A percentile compares a stretch with the other conserved stretches of the same genome.
phyloP scores from a whole-genome alignment of 2,329 filamentous ascomycete genomes.

The Capronia americana region DNA sequence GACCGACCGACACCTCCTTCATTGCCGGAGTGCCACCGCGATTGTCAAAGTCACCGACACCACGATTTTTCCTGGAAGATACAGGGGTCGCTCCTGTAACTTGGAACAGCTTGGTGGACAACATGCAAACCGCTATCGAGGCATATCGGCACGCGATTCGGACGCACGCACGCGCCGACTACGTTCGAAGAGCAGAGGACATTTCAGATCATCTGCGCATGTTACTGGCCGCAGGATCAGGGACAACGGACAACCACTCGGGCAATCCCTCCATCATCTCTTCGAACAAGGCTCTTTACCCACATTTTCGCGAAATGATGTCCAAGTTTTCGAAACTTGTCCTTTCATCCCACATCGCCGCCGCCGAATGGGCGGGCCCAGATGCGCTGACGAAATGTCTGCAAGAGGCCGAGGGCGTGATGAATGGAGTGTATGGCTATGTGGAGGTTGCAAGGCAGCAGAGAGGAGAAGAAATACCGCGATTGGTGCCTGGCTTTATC shows the following conservation, averaged over 20 bases:
- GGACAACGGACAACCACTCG: slow-evolving; percentile 97
- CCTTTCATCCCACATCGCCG: slow-evolving; percentile 95
- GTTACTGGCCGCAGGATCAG: slow-evolving; percentile 91
- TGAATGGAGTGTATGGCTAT: slow-evolving; percentile 93
- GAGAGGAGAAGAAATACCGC: slow-evolving; percentile 87
- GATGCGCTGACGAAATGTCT: slow-evolving; percentile 95
- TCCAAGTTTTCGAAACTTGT: slow-evolving; percentile 99
- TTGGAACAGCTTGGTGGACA: slow-evolving; percentile 87
- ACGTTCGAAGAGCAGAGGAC: slow-evolving; percentile 92
- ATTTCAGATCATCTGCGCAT: slow-evolving; percentile 95
- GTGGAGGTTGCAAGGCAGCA: slow-evolving; percentile 95
- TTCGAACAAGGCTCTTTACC: slow-evolving; percentile 94
- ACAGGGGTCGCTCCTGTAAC: slow-evolving; percentile 79
- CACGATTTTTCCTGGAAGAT: slow-evolving; percentile 89
- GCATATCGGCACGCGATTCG: slow-evolving; percentile 89
- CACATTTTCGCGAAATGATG: slow-evolving; percentile 99
- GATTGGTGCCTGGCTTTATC: slow-evolving; percentile 92
- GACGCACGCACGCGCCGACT: slow-evolving; percentile 82
- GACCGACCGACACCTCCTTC: slow-evolving; percentile 62
- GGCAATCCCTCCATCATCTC: slow-evolving; percentile 99
- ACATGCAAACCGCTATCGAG: slow-evolving; percentile 91
- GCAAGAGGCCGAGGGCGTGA: slow-evolving; percentile 94
- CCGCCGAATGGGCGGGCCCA: slow-evolving; percentile 91
- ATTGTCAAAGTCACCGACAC: slow-evolving; percentile 61
- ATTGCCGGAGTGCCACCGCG: slow-evolving; percentile 56